Conservation (phyloP, 1,139 yeast species). For the Suzukiozyma palmioleophila region DNA sequence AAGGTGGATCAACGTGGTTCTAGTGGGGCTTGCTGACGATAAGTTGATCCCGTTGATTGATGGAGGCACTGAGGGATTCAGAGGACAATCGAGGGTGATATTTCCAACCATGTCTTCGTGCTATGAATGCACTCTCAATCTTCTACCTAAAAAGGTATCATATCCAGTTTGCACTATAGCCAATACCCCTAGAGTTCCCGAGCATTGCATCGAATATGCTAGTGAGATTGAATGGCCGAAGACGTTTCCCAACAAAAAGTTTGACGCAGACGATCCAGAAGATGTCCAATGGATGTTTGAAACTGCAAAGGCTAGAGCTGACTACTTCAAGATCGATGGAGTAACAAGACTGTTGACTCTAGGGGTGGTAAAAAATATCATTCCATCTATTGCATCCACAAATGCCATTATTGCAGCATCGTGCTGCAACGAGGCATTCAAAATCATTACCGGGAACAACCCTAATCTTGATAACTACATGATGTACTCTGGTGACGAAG, state of each 20-base stretch:
- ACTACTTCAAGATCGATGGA: constrained; percentile 61
- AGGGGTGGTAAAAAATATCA: constrained; percentile 88
- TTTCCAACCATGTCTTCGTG: constrained; percentile 84
- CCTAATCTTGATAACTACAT: constrained; percentile 74
- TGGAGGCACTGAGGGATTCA: constrained; percentile 94
- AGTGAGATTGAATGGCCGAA: constrained; percentile 73
- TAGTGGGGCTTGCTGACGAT: constrained; percentile 60
- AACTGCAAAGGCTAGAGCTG: constrained; percentile 57
- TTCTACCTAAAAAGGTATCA: constrained; percentile 64
- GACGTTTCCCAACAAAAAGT: constrained; percentile 36
- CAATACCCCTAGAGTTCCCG: constrained; percentile 88
- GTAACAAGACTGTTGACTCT: constrained; percentile 69
- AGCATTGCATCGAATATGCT: constrained; percentile 94
- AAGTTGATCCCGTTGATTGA: constrained; percentile 77
- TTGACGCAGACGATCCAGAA: constrained; percentile 68
- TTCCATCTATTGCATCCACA: constrained; percentile 93
- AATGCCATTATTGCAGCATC: constrained; percentile 91
- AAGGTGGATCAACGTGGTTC: constrained; percentile 81
- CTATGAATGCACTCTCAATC: constrained; percentile 85
- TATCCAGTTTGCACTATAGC: constrained; percentile 95
- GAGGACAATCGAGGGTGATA: constrained; percentile 88
- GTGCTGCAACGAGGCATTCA: constrained; percentile 85
- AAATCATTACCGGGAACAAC: constrained; percentile 64
- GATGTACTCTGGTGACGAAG: constrained; percentile 81
- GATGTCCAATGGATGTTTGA: constrained; percentile 66